Evolutionary conservation across 2,329 filamentous ascomycete genomes (phyloP).

Genomic region (Myriosclerotinia scirpicola): DNA sequence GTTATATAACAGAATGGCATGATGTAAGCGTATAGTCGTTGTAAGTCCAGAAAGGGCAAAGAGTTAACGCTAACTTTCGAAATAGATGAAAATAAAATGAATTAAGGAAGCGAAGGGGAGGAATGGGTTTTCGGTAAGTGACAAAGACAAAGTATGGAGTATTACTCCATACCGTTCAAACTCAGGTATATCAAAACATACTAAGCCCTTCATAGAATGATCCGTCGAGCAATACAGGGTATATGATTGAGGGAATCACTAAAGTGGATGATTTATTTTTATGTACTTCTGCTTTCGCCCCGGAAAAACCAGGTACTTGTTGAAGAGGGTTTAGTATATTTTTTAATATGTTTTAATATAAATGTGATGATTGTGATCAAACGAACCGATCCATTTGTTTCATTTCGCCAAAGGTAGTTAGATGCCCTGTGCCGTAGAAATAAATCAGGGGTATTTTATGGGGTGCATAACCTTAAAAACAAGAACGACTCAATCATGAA

Average conservation of each 20-base stretch:
- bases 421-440: not conserved
- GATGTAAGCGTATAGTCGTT: not conserved
- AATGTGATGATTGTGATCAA: too few species aligned
- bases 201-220: too few species aligned
- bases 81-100: conserved; percentile 21
- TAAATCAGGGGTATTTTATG: conserved; percentile 8
- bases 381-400: conserved; percentile 9
- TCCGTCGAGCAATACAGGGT: too few species aligned
- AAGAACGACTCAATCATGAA: not conserved
- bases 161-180: too few species aligned
- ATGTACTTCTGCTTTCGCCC: too few species aligned
- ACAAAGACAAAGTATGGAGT: not conserved
- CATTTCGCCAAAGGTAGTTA: conserved; percentile 10
- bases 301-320: too few species aligned
- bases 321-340: too few species aligned
- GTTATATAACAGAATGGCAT: conserved; percentile 9
- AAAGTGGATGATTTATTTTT: too few species aligned
- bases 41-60: not conserved
- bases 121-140: conserved; percentile 19
- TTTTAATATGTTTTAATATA: too few species aligned
- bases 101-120: conserved; percentile 17
- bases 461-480: not conserved
- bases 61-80: not conserved
- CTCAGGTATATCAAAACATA: too few species aligned
- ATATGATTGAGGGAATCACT: too few species aligned